Percentiles rank a stretch among this genome's conserved stretches.
phyloP scores from a whole-genome alignment of 2,329 filamentous ascomycete genomes.

The Fusarium sp. region DNA sequence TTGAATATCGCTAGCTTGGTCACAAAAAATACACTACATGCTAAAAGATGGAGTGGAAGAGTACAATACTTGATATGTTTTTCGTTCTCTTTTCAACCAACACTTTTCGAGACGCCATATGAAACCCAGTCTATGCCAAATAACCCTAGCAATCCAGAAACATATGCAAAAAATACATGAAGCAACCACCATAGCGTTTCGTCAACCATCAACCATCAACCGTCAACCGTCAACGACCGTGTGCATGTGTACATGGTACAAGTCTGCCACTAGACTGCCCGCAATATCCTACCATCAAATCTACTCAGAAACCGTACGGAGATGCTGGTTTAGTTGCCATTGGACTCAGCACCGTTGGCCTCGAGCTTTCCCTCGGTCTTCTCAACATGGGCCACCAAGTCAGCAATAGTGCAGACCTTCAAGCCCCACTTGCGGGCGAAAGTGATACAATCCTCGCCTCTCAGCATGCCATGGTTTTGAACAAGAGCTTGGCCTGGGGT shows the following conservation, averaged over 20 bases:
- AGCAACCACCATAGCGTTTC: constrained; percentile 17
- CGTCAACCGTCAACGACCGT: constrained; percentile 4
- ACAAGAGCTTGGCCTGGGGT: constrained; percentile 75
- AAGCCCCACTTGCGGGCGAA: constrained; percentile 92
- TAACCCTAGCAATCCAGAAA: constrained; percentile 36
- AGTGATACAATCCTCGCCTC: constrained; percentile 84
- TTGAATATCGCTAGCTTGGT: neutral
- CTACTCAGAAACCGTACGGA: neutral
- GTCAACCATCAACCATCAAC: constrained; percentile 10
- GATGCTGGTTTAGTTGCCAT: constrained; percentile 32
- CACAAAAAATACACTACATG: neutral
- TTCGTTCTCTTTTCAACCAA: constrained; percentile 30
- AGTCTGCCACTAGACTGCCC: neutral
- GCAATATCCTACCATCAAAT: neutral
- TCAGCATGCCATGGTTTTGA: constrained; percentile 84
- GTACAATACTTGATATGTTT: constrained; percentile 19
- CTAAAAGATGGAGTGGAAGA: neutral
- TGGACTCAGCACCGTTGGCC: constrained; percentile 49
- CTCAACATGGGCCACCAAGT: constrained; percentile 83
- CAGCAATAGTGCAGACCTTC: constrained; percentile 95
- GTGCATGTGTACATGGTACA: constrained; percentile 13
- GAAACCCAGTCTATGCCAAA: constrained; percentile 38
- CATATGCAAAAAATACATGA: constrained; percentile 37
- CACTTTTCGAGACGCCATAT: constrained; percentile 38
- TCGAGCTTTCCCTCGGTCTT: constrained; percentile 73